Conservation (phyloP, 1,284 basidiomycete genomes). For the Hypsizygus ulmarius region DNA sequence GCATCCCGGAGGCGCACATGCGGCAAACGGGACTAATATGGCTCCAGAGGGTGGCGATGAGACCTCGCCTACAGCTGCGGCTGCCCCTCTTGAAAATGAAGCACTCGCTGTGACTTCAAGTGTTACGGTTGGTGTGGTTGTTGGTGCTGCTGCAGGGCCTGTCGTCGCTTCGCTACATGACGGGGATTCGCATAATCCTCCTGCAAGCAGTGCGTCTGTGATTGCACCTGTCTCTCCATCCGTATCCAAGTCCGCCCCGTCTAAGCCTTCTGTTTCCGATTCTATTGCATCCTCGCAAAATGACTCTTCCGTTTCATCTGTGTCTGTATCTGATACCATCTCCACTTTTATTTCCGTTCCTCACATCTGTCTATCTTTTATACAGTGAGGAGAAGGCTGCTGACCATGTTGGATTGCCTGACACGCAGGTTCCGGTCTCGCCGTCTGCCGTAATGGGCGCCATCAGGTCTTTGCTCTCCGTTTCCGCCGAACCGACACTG, state of each 20-base stretch:
- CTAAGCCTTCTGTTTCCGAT: conserved; percentile 25
- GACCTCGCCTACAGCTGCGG: conserved; percentile 12
- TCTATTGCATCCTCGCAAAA: conserved; percentile 39
- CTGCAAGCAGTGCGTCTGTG: conserved; percentile 14
- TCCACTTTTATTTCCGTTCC: conserved; percentile 28
- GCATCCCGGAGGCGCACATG: conserved; percentile 8
- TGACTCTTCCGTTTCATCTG: conserved; percentile 41
- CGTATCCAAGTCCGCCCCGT: conserved; percentile 16
- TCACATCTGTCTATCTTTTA: conserved; percentile 33
- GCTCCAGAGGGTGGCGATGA: conserved; percentile 5
- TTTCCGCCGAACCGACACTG: conserved; percentile 48
- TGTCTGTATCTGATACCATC: conserved; percentile 44
- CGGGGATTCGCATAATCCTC: background rate
- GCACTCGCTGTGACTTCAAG: conserved; percentile 23
- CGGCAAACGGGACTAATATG: conserved; percentile 6
- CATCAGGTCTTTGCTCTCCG: conserved; percentile 35
- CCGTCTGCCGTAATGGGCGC: conserved; percentile 16
- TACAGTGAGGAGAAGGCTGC: conserved; percentile 42
- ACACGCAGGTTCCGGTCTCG: conserved; percentile 34
- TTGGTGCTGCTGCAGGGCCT: conserved; percentile 1
- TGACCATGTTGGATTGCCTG: conserved; percentile 43
- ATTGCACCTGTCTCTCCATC: conserved; percentile 10
- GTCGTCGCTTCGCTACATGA: conserved; percentile 5
- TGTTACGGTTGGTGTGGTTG: conserved; percentile 15
- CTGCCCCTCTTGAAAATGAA: conserved; percentile 21